Evolutionary conservation across 1,284 basidiomycete genomes (phyloP), one percentile per base, ranked within the genome.

Genomic region (Microbotryum lychnidis-dioicae): DNA sequence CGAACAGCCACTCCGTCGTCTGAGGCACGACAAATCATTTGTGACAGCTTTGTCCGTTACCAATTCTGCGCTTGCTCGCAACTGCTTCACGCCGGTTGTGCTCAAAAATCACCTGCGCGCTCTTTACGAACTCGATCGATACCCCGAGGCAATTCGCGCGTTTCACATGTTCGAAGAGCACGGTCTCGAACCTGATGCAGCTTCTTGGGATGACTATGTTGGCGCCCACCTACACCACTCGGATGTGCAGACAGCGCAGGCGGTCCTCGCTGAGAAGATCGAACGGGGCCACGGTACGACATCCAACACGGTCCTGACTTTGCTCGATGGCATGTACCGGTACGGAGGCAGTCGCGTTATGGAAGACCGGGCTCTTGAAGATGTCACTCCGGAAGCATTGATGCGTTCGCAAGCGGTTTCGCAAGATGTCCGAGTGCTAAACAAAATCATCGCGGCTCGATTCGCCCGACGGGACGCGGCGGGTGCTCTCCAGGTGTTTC

Each of bases 291-390:
- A 61, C 20, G 48, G 50, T 31, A 64, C 67, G 33, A 67, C 65
- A 20, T 31, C 31, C 18, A 52, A 56, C 42, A 69, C 67, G 20
- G 54, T 47, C 21, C 25, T 69, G 6, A 25, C 47, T 14, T 25
- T 69, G 46, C 44, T 66, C 25, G 67, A 64, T 12, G 67, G 67
- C 16, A 69, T 66, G 65, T 56, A 58, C 31, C 51, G 23, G 37
- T 64, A 57, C 23, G 65, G 65, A 14, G 67, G 67, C 7, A 69
- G 64, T 47, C 27, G n/a, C 12, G 20, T 50, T 7, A 69, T 69
- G 67, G 67, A 69, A 55, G 53, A 62, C 18, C 61, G 54, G 33
- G 51, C 66, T 3, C 61, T 69, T 23, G n/a, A 6, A 3, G 54
- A 58, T 21, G 60, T 21, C 16, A 23, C 27, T 12, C 47, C 47